Evolutionary conservation across 1,284 basidiomycete species (phyloP).

Genomic region (Coniferiporia sulphurascens): DNA sequence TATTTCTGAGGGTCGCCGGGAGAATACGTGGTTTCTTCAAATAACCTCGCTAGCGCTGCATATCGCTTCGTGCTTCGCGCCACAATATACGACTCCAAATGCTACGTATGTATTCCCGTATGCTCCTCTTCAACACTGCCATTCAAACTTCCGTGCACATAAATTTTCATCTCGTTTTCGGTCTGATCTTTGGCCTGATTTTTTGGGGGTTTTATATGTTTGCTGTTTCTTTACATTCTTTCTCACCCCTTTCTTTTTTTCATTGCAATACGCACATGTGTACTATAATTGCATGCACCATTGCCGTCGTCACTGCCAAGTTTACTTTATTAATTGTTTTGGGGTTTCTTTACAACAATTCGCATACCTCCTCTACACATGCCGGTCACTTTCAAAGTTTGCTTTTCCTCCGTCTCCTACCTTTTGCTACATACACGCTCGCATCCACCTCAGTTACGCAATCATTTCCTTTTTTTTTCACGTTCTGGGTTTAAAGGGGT

Average conservation of each 20-base stretch:
- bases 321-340: neutral
- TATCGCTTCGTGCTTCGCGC: neutral
- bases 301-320: neutral
- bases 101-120: neutral
- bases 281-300: constrained; percentile 5
- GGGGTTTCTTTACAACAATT: neutral
- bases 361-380: neutral
- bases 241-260: neutral
- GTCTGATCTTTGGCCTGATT: neutral
- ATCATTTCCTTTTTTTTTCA: constrained; percentile 3
- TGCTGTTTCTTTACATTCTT: neutral
- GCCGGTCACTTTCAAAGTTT: neutral
- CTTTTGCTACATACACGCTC: neutral
- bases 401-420: neutral
- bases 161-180: neutral
- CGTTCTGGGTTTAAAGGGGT: neutral
- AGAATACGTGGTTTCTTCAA: constrained; percentile 23
- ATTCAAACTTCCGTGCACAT: neutral
- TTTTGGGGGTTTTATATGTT: neutral
- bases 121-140: neutral
- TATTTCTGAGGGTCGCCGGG: constrained; percentile 58
- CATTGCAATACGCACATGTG: constrained; percentile 1
- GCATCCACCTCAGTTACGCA: neutral
- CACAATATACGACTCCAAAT: neutral
- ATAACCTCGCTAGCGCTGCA: neutral